Evolutionary conservation across 306 rosid genomes (phyloP).

Genomic region (Dalbergia cultrata): DNA sequence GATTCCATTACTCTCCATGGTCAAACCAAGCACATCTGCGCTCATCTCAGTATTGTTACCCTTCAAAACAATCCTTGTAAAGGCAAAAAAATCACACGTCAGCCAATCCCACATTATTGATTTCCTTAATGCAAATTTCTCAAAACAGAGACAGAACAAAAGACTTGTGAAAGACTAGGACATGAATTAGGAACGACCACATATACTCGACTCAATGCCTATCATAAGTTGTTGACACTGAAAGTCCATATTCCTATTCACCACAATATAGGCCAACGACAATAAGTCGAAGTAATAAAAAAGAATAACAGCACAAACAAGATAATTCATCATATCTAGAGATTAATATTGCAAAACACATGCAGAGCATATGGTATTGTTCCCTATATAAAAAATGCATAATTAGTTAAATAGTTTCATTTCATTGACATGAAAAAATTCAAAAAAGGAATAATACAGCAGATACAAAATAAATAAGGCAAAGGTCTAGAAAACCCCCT

Average conservation of each 20-base stretch:
- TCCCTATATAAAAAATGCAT: not conserved
- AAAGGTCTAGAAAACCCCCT: too few species aligned
- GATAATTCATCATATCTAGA: not conserved
- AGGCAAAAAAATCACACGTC: slow-evolving; percentile 46
- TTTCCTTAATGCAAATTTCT: not conserved
- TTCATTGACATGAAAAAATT: not conserved
- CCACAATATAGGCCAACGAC: not conserved
- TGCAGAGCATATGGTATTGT: not conserved
- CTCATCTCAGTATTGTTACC: slow-evolving; percentile 83
- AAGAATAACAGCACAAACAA: not conserved
- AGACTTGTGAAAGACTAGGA: not conserved
- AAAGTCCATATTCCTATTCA: slow-evolving; percentile 4
- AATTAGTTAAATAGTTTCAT: not conserved
- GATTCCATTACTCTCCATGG: slow-evolving; percentile 96
- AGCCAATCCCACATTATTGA: slow-evolving; percentile 14
- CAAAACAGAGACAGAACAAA: not conserved
- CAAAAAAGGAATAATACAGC: not conserved
- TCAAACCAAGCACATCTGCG: slow-evolving; percentile 84
- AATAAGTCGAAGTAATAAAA: not conserved
- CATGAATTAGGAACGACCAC: slow-evolving; percentile 3
- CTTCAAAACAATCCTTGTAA: slow-evolving; percentile 79
- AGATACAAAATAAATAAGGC: too few species aligned
- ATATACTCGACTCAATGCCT: not conserved
- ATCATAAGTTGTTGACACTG: slow-evolving; percentile 2
- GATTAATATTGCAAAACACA: not conserved